These are phyloP conservation scores for Lachnellula subtilissima DNA, from an alignment of 2,329 filamentous ascomycete genomes.

Conservation along the genomic window DNA sequence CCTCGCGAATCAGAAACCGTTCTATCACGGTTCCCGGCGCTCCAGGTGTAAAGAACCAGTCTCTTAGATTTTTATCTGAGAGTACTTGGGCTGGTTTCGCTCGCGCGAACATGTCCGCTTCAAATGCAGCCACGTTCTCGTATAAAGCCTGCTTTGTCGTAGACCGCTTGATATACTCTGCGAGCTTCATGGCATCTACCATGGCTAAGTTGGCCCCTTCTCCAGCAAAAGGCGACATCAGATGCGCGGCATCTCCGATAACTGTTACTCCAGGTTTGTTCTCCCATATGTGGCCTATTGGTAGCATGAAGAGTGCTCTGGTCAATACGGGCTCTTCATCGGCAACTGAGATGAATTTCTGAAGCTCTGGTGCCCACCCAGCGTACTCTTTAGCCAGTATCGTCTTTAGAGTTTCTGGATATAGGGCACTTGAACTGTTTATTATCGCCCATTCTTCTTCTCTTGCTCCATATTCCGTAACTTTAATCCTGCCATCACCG, in stretches of 20 bases:
- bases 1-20: conserved; percentile 5
- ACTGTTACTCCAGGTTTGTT: conserved; percentile 55
- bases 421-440: too few species aligned
- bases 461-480: neutral
- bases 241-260: conserved; percentile 53
- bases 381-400: conserved; percentile 26
- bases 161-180: conserved; percentile 33
- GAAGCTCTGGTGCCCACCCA: conserved; percentile 27
- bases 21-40: conserved; percentile 12
- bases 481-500: conserved; percentile 12
- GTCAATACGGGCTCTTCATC: conserved; percentile 20
- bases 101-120: conserved; percentile 26
- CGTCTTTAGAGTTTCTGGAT: conserved; percentile 4
- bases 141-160: neutral
- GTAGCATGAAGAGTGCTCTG: conserved; percentile 20
- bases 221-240: conserved; percentile 46
- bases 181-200: conserved; percentile 37
- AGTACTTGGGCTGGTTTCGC: conserved; percentile 3
- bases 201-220: conserved; percentile 37
- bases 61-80: conserved; percentile 5
- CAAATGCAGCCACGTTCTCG: conserved; percentile 3
- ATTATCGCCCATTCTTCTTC: neutral
- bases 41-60: conserved; percentile 12
- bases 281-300: conserved; percentile 40
- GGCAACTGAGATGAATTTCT: conserved; percentile 23